These are phyloP conservation scores for Chloropicon primus DNA, from an alignment of 139 green algal species.

Conservation along the genomic window DNA sequence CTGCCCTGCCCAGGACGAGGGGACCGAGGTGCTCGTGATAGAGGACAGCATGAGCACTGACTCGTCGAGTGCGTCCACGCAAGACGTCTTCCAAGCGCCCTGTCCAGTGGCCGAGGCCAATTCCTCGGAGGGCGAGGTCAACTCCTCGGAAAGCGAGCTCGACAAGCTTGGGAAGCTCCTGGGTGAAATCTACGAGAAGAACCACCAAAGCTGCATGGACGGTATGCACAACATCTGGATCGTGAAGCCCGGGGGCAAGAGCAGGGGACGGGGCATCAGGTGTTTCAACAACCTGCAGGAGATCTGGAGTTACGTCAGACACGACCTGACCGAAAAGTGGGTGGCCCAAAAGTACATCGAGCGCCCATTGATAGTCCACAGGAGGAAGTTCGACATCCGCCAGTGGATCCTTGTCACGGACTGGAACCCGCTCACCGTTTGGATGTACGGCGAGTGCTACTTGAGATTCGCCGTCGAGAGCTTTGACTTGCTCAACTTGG, in stretches of 20 bases:
- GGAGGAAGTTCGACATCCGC: conserved; percentile 52
- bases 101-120: background rate
- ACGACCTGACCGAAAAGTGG: conserved; percentile 20
- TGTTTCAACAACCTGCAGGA: conserved; percentile 37
- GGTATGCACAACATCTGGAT: conserved; percentile 51
- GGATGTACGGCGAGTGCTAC: conserved; percentile 32
- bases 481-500: conserved; percentile 33
- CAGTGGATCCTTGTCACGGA: conserved; percentile 42
- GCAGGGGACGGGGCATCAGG: conserved; percentile 39
- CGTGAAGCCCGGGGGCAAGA: conserved; percentile 43
- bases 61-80: background rate
- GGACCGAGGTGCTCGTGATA: no score
- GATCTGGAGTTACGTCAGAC: conserved; percentile 15
- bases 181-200: conserved; percentile 1
- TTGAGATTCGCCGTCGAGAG: conserved; percentile 34
- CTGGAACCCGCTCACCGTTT: conserved; percentile 35
- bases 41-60: no score
- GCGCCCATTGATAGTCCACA: conserved; percentile 29
- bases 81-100: background rate
- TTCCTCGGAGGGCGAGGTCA: background rate
- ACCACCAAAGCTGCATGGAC: conserved; percentile 25
- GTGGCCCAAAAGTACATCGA: conserved; percentile 54
- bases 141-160: background rate
- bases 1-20: no score
- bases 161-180: background rate